These are phyloP conservation scores for Candida maesae DNA, from an alignment of 805 yeast species.

Conservation along the genomic window DNA sequence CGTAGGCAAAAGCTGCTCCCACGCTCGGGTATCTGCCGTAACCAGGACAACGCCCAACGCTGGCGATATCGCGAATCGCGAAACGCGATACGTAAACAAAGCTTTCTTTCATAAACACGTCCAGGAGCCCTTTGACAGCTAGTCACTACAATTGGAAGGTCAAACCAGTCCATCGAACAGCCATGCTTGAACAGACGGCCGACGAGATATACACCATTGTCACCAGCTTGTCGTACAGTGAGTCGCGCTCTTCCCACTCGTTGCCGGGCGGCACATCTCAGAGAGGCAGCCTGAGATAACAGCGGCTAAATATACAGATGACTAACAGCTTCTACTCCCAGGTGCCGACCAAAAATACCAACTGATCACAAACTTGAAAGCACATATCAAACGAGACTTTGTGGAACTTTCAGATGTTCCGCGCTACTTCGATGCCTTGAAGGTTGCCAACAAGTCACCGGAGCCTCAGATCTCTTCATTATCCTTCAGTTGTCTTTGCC, in stretches of 20 bases:
- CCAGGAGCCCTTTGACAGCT: no score
- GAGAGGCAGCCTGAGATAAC: neutral
- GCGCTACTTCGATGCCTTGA: constrained; percentile 46
- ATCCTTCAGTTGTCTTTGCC: constrained; percentile 51
- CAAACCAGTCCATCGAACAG: no score
- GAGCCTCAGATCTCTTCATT: constrained; percentile 36
- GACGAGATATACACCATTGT: neutral
- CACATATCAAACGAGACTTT: constrained; percentile 51
- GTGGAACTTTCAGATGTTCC: constrained; percentile 49
- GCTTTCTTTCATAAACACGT: neutral
- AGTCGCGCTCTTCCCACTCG: neutral
- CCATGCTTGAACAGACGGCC: constrained; percentile 1
- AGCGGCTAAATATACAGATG: neutral
- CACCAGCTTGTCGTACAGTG: neutral
- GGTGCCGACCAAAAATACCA: constrained; percentile 19
- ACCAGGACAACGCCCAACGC: neutral
- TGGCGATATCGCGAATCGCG: neutral
- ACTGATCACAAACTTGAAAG: constrained; percentile 37
- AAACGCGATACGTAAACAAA: constrained; percentile 2
- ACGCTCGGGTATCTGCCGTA: neutral
- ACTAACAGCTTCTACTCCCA: no score
- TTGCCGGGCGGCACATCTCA: neutral
- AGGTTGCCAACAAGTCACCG: constrained; percentile 39
- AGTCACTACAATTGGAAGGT: no score
- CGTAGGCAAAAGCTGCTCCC: no score